Evolutionary conservation across 1,284 basidiomycete genomes (phyloP).

Genomic region (Tremellales sp.): DNA sequence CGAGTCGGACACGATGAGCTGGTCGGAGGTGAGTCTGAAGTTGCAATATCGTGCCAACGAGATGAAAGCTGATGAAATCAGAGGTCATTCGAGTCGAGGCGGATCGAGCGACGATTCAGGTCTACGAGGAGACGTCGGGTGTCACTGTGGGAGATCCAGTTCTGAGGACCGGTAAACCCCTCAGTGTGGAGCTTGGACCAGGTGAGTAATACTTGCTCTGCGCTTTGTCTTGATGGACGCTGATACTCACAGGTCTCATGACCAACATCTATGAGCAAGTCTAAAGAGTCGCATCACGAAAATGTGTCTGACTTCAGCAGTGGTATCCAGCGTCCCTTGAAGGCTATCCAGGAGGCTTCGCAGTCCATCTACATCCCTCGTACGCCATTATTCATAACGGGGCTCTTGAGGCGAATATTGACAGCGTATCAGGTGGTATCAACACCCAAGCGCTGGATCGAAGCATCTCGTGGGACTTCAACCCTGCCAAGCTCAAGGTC

Average conservation of each 20-base stretch:
- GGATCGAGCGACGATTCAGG: conserved; percentile 97
- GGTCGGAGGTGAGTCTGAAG: conserved; percentile 80
- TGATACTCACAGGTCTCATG: conserved; percentile 69
- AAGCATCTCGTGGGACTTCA: conserved; percentile 90
- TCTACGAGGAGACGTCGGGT: conserved; percentile 98
- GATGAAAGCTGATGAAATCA: conserved; percentile 35
- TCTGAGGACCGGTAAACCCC: conserved; percentile 91
- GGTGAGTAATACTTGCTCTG: conserved; percentile 62
- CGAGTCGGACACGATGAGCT: conserved; percentile 95
- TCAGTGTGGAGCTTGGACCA: conserved; percentile 95
- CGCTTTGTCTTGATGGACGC: not conserved
- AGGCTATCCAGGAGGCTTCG: conserved; percentile 93
- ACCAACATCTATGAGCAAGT: conserved; percentile 85
- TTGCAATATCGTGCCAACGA: no score
- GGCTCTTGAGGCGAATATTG: no score
- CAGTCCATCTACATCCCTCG: conserved; percentile 98
- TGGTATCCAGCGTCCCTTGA: conserved; percentile 84
- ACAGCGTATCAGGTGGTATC: conserved; percentile 63
- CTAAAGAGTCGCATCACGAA: not conserved
- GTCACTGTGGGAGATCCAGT: conserved; percentile 98
- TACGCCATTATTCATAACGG: conserved; percentile 5
- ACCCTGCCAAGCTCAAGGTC: conserved; percentile 75
- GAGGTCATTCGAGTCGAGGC: conserved; percentile 97
- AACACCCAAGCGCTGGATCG: conserved; percentile 95
- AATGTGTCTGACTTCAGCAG: conserved; percentile 24